Evolutionary conservation across 441 rosid species (phyloP).

Genomic region (Erodium trifolium): DNA sequence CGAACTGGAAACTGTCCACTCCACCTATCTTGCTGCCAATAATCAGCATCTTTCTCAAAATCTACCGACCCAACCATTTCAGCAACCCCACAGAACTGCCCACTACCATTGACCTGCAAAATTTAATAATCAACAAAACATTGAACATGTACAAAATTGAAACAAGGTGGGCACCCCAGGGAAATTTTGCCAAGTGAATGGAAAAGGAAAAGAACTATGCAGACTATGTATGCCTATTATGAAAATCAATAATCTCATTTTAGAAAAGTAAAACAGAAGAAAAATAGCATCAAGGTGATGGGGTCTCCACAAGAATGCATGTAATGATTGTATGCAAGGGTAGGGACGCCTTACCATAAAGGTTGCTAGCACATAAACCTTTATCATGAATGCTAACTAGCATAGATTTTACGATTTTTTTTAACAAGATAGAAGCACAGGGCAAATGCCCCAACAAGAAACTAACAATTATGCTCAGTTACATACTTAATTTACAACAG

Average conservation of each 20-base stretch:
- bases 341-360: background rate
- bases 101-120: constrained; percentile 76
- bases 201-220: background rate
- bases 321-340: background rate
- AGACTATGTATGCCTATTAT: background rate
- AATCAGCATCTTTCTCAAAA: constrained; percentile 64
- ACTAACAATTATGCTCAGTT: background rate
- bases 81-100: constrained; percentile 88
- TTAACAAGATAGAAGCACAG: background rate
- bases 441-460: background rate
- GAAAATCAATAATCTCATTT: background rate
- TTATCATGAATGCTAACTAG: background rate
- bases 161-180: background rate
- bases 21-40: constrained; percentile 99
- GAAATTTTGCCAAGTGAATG: background rate
- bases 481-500: background rate
- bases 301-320: constrained; percentile 9
- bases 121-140: constrained; percentile 8
- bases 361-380: background rate
- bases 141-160: constrained; percentile 7
- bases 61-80: constrained; percentile 91
- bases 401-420: background rate
- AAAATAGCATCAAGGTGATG: background rate
- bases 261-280: background rate
- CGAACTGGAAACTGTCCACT: constrained; percentile 81